Evolutionary conservation across 2,329 filamentous ascomycete species (phyloP).

Genomic region (Cercospora janseana): DNA sequence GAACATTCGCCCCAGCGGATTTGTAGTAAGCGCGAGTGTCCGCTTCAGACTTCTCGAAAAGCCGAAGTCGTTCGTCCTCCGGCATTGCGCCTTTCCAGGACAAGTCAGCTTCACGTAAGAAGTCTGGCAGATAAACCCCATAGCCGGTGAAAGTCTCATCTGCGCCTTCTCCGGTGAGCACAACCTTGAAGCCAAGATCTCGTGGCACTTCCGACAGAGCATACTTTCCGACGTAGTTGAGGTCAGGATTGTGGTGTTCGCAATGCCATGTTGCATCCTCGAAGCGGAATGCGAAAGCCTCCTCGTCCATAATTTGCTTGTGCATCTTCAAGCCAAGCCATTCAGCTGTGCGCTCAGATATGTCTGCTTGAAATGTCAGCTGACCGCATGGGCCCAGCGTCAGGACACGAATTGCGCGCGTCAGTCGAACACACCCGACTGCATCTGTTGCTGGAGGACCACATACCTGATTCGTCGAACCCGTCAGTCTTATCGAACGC

Average conservation of each 20-base stretch:
- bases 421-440: too few relatives aligned
- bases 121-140: slow-evolving; percentile 47
- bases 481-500: slow-evolving; percentile 52
- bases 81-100: slow-evolving; percentile 30
- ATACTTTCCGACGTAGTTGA: slow-evolving; percentile 55
- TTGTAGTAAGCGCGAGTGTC: slow-evolving; percentile 18
- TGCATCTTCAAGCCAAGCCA: slow-evolving; percentile 49
- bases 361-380: slow-evolving; percentile 28
- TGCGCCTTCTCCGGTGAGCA: slow-evolving; percentile 40
- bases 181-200: slow-evolving; percentile 52
- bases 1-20: slow-evolving; percentile 2
- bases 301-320: slow-evolving; percentile 47
- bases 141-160: slow-evolving; percentile 59
- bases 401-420: too few relatives aligned
- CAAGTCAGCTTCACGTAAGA: slow-evolving; percentile 51
- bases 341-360: slow-evolving; percentile 50
- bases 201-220: slow-evolving; percentile 49
- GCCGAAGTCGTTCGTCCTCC: slow-evolving; percentile 23
- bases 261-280: slow-evolving; percentile 48
- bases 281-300: slow-evolving; percentile 44
- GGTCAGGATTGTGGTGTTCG: slow-evolving; percentile 49
- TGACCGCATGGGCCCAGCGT: too few relatives aligned
- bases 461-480: slow-evolving; percentile 49
- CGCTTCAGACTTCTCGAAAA: slow-evolving; percentile 26
- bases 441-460: not conserved